Base-by-base conservation (phyloP, 2,329 filamentous ascomycete genomes). In the Pseudohalonectria lignicola region DNA sequence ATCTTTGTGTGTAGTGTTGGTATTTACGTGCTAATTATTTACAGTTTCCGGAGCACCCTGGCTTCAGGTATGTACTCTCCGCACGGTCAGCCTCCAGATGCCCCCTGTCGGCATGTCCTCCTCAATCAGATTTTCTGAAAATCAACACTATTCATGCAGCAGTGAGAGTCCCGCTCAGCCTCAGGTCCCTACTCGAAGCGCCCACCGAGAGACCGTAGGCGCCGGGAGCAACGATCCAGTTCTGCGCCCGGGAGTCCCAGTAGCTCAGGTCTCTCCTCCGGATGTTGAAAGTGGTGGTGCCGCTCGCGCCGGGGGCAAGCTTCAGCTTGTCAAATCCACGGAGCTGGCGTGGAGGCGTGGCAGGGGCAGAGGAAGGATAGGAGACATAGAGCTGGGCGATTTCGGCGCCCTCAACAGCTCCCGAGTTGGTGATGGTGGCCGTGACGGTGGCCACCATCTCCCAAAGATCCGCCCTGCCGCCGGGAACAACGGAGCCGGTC, bases 361-460 rank as follows among this genome's bases (percentile, higher is more conserved):
- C 45, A 4, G 55, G 57, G 9, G 57, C 51, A 2, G 13, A 4
- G 23, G 57, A 47, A 4, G 67, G 64, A 34, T 66, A 57, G 7
- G 58, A 56, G 16, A 72, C 49, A 48, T 70, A 73, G 5, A 84
- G 56, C 64, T 86, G 82, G 0, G 74, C 65, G 0, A 85, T 74
- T 44, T 82, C 76, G 44, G 80, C 78, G 16, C 81, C 81, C 2
- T 60, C 54, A 0, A 76, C 60, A 0, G 48, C 53, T 25, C 82
- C 82, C 2, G 66, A 74, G 63, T 90, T 88, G 40, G 66, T 71
- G 28, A 88, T 62, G 2, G 65, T 76, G 0, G 72, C 71, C 0
- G 71, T 74, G 11, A 80, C 72, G 7, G 60, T 64, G 4, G 61
- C 59, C 0, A 67, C 57, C 0, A 50, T 52, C 11, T 67, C 62